Evolutionary conservation across 108 stramenopile species (phyloP), one percentile per base, ranked within the genome.

Genomic region (Pseudonitzschia multistriata): DNA sequence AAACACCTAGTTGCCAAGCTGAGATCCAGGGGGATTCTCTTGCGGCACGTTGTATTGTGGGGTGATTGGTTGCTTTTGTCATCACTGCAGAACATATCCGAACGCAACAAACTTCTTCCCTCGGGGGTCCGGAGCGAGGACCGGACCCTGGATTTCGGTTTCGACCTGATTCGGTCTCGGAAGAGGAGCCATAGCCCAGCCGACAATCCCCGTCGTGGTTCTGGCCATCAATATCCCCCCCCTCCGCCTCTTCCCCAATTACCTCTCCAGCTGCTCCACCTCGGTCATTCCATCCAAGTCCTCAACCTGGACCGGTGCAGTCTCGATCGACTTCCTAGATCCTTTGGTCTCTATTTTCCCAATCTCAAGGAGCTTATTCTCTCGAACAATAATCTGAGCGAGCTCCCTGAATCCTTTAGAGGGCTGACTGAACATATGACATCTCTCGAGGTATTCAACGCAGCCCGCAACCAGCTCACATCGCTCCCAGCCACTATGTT

Each of bases 281-380:
- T 47, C 0, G 64, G 64, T 3, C 28, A 70, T 25, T 35, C 19
- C n/a, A 17, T 70, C n/a, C 25, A 45, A 24, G n/a, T 25, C 17
- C 37, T 68, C 48, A 55, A 35, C 34, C 50, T 68, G n/a, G n/a
- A 56, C 33, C 14, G 39, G 28, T 70, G 69, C 24, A 0, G 5
- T 13, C 29, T 78, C 40, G 40, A 13, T 4, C 17, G 17, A 39
- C 66, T 78, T 14, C 77, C 77, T 0, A 24, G 36, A 24, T 62
- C 77, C 0, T 78, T 78, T 67, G 77, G 66, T n/a, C 49, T 71
- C 57, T 70, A 78, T 49, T 70, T 78, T 67, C 69, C 71, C 21
- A 78, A 78, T n/a, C 57, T 78, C 22, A n/a, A 62, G 59, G 54
- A 45, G 13, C 50, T 78, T 52, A 59, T 62, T 47, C 21, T 78